These are phyloP conservation scores for Allantophomopsis cytisporea DNA, from an alignment of 2,329 filamentous ascomycete species.

Conservation along the genomic window DNA sequence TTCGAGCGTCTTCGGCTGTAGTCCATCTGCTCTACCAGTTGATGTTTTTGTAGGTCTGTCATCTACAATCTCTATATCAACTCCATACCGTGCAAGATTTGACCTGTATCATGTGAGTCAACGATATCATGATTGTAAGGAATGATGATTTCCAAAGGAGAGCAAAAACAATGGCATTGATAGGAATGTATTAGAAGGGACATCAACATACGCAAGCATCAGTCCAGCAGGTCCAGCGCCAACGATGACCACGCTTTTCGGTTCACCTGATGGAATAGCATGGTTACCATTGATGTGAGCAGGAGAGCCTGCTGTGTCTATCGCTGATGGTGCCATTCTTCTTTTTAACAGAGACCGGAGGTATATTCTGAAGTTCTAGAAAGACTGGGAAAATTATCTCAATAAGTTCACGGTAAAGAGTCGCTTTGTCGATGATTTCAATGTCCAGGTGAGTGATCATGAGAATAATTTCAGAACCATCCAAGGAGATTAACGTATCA, in stretches of 20 bases:
- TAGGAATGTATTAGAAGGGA: neutral
- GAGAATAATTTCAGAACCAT: no score
- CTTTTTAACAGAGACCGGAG: no score
- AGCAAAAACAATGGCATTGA: neutral
- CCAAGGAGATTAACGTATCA: no score
- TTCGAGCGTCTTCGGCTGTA: slow-evolving; percentile 47
- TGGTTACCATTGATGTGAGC: neutral
- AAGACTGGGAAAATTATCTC: no score
- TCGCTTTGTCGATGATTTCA: no score
- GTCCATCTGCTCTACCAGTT: slow-evolving; percentile 47
- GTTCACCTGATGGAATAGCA: neutral
- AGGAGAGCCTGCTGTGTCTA: neutral
- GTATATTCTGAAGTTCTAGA: no score
- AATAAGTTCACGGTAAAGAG: no score
- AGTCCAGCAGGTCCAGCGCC: slow-evolving; percentile 29
- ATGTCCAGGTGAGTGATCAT: no score
- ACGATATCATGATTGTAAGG: neutral
- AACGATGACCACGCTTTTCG: slow-evolving; percentile 20
- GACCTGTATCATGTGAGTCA: slow-evolving; percentile 22
- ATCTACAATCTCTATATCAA: slow-evolving; percentile 53
- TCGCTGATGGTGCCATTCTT: neutral
- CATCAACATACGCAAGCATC: slow-evolving; percentile 17
- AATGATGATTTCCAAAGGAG: neutral
- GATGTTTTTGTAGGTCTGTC: slow-evolving; percentile 51
- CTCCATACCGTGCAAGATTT: slow-evolving; percentile 49